phyloP scores from a whole-genome alignment of 495 filamentous ascomycete species.

The Polyplosphaeria fusca region DNA sequence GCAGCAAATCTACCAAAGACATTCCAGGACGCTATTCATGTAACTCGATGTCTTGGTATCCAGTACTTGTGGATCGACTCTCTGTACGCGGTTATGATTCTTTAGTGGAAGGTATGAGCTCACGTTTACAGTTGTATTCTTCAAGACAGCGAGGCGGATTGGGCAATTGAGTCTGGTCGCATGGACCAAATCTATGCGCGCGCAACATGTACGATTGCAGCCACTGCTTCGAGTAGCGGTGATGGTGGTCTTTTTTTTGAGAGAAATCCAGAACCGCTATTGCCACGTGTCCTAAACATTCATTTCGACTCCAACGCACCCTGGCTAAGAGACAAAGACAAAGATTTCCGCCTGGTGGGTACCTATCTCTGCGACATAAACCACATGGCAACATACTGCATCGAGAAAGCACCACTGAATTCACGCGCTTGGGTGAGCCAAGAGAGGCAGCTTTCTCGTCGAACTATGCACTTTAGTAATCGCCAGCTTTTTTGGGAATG shows the following conservation, averaged over 20 bases:
- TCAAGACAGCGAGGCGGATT: not conserved
- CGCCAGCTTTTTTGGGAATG: not conserved
- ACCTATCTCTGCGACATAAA: not conserved
- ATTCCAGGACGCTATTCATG: not conserved
- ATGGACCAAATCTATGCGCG: not conserved
- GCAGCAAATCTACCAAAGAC: not conserved
- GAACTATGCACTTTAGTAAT: not conserved
- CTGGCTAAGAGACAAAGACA: not conserved
- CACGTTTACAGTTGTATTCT: not conserved
- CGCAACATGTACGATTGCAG: not conserved
- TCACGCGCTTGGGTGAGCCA: not conserved
- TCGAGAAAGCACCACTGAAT: not conserved
- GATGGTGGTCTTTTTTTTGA: not conserved
- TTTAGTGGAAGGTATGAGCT: not conserved
- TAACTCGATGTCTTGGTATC: not conserved
- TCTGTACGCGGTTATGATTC: not conserved
- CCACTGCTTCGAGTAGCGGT: not conserved
- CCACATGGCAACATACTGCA: not conserved
- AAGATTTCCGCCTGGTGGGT: not conserved
- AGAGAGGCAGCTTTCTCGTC: not conserved
- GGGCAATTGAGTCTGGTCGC: not conserved
- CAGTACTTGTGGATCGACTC: not conserved
- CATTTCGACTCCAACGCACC: not conserved
- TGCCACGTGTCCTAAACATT: not conserved
- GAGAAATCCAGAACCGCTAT: not conserved